Conservation (phyloP, 805 yeast species). For the baker's yeast (Saccharomyces cerevisiae) region DNA sequence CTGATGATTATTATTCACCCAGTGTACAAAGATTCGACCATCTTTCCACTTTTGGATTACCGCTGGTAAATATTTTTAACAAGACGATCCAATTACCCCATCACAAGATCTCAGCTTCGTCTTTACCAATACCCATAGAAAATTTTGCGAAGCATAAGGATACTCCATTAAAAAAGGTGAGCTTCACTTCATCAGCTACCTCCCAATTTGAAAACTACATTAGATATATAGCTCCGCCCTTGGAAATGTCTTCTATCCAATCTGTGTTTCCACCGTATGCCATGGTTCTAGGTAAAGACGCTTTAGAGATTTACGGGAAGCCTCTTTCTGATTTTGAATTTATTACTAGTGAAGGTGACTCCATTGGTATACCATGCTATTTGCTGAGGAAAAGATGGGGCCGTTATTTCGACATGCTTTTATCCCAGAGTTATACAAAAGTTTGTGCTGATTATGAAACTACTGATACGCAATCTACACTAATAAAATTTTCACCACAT, state of each 20-base stretch:
- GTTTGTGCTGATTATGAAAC: conserved; percentile 35
- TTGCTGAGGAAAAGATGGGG: conserved; percentile 74
- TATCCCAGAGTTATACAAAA: conserved; percentile 57
- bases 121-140: neutral
- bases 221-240: conserved; percentile 65
- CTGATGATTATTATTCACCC: conserved; percentile 21
- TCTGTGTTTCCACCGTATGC: conserved; percentile 73
- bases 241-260: conserved; percentile 54
- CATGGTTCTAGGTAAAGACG: conserved; percentile 67
- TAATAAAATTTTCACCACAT: conserved; percentile 13
- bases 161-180: conserved; percentile 5
- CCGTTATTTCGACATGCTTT: conserved; percentile 49
- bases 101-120: neutral
- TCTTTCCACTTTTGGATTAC: conserved; percentile 45
- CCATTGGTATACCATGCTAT: conserved; percentile 53
- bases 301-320: conserved; percentile 58
- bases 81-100: conserved; percentile 4
- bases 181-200: conserved; percentile 12
- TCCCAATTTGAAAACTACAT: conserved; percentile 58
- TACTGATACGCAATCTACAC: conserved; percentile 9
- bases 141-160: neutral
- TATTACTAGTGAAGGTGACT: conserved; percentile 59
- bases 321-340: conserved; percentile 65
- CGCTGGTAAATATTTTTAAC: conserved; percentile 41
- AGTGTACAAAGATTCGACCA: conserved; percentile 38